Percentiles rank a stretch among this genome's conserved stretches.
phyloP scores from a whole-genome alignment of 495 filamentous ascomycete genomes.

The Lepraria neglecta region DNA sequence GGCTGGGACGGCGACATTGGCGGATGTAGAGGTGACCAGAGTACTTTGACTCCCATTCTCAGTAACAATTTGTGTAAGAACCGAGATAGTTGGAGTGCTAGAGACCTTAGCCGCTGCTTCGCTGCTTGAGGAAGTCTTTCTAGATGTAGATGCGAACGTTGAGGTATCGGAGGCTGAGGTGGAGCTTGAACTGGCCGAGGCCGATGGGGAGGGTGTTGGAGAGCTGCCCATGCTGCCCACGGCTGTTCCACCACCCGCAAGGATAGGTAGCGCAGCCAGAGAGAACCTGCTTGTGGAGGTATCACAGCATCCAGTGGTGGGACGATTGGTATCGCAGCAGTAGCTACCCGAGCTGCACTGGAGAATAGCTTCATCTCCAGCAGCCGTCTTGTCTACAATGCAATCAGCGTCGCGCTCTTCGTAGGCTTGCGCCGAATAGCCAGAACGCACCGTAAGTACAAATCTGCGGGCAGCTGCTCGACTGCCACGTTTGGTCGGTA shows the following conservation, averaged over 20 bases:
- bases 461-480: conserved; percentile 19
- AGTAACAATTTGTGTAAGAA: conserved; percentile 1
- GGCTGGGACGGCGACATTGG: not conserved
- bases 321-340: conserved; percentile 24
- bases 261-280: not conserved
- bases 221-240: not conserved
- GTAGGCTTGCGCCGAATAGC: not conserved
- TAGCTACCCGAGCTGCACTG: conserved; percentile 19
- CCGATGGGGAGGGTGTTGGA: not conserved
- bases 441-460: conserved; percentile 21
- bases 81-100: not conserved
- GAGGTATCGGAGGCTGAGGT: not conserved
- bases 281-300: conserved; percentile 10
- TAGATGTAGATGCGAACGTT: not conserved
- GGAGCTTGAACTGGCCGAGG: conserved; percentile 6
- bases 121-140: not conserved
- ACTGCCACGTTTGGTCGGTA: conserved; percentile 24
- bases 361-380: conserved; percentile 22
- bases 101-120: not conserved
- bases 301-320: conserved; percentile 14
- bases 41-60: not conserved
- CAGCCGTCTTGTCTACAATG: conserved; percentile 12
- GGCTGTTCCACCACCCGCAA: not conserved
- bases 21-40: conserved; percentile 1
- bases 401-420: not conserved